Evolutionary conservation across 208 protist genomes (phyloP).

Genomic region (Leishmania guyanensis): DNA sequence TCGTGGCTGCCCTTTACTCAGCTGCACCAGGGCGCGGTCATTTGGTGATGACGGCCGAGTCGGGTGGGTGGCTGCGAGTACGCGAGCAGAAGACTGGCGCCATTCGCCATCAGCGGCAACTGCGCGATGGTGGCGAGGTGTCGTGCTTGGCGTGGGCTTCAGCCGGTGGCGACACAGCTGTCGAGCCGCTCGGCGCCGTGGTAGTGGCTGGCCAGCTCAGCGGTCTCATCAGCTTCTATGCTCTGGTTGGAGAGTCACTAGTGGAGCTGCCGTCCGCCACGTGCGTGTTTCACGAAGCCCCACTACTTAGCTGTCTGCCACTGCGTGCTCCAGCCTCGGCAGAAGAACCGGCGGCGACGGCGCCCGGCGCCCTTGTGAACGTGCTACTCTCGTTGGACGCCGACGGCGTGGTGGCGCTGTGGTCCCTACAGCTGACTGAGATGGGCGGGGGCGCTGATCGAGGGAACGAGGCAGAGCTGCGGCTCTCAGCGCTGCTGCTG

Average conservation of each 20-base stretch:
- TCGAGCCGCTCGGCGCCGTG: neutral
- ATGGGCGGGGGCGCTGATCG: neutral
- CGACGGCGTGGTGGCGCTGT: conserved; percentile 39
- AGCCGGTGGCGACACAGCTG: neutral
- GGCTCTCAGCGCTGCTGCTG: conserved; percentile 12
- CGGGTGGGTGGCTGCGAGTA: conserved; percentile 54
- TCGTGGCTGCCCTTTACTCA: conserved; percentile 39
- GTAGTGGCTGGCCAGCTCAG: conserved; percentile 36
- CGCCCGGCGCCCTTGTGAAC: neutral
- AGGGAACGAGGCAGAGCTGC: neutral
- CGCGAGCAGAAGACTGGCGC: conserved; percentile 42
- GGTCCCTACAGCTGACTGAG: conserved; percentile 11
- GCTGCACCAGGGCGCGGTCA: conserved; percentile 4
- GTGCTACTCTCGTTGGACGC: conserved; percentile 34
- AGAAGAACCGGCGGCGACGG: neutral
- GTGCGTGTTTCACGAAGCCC: conserved; percentile 35
- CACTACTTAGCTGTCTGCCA: conserved; percentile 27
- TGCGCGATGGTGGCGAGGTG: conserved; percentile 36
- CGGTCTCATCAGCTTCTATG: conserved; percentile 35
- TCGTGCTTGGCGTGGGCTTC: conserved; percentile 33
- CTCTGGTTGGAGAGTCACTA: conserved; percentile 31
- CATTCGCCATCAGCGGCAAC: conserved; percentile 47
- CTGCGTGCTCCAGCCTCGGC: conserved; percentile 10
- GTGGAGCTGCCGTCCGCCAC: conserved; percentile 29
- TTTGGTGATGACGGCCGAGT: conserved; percentile 42